Conservation (phyloP, 2,329 filamentous ascomycete genomes). For the Spiromastix sp. region DNA sequence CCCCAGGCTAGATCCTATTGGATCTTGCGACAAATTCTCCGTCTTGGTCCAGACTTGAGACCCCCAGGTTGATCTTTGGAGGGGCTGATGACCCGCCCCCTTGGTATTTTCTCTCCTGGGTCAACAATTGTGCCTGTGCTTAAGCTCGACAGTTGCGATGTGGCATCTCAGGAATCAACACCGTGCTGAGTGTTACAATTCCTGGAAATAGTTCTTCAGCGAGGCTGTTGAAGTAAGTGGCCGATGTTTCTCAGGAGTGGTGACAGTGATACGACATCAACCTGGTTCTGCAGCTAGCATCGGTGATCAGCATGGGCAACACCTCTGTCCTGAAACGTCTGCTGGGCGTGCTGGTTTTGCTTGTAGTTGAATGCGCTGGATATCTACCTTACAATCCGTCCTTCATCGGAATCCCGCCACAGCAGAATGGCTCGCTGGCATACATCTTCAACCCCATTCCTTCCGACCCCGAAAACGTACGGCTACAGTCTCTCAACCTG, state of each 20-base stretch:
- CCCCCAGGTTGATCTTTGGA: background rate
- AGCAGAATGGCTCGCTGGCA: slow-evolving; percentile 6
- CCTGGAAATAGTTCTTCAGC: too few species aligned
- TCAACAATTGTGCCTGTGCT: too few species aligned
- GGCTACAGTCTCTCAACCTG: slow-evolving; percentile 10
- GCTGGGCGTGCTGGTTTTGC: slow-evolving; percentile 3
- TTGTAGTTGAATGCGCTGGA: background rate
- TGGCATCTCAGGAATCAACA: too few species aligned
- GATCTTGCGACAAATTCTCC: background rate
- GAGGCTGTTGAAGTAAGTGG: too few species aligned
- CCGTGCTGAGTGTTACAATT: too few species aligned
- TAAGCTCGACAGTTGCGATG: too few species aligned
- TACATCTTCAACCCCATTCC: slow-evolving; percentile 9
- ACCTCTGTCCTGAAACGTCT: slow-evolving; percentile 2
- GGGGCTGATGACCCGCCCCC: too few species aligned
- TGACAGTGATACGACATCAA: too few species aligned
- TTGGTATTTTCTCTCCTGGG: too few species aligned
- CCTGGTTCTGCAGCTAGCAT: background rate
- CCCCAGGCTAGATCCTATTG: background rate
- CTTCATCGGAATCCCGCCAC: slow-evolving; percentile 9
- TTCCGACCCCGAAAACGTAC: slow-evolving; percentile 7
- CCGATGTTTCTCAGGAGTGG: too few species aligned
- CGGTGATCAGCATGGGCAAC: slow-evolving; percentile 7
- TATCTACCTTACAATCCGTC: slow-evolving; percentile 13
- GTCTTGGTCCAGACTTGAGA: background rate